Percentiles rank a stretch among this genome's conserved stretches.
Conservation (phyloP, 768 basidiomycete species). For the Crucibulum laeve region DNA sequence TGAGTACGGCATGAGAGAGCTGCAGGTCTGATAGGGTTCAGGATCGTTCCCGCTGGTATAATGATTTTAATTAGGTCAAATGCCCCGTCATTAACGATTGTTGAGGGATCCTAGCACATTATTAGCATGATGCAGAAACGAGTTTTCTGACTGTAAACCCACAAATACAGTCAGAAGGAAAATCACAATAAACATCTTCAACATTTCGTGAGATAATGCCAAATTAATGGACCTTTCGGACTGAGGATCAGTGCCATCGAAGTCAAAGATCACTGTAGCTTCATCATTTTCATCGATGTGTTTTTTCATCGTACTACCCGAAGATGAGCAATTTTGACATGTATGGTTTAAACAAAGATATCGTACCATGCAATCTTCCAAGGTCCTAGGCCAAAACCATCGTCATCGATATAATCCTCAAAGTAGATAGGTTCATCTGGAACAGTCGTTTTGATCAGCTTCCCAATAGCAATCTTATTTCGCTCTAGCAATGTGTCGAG, state of each 20-base stretch:
- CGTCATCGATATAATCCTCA: slow-evolving; percentile 26
- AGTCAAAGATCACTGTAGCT: slow-evolving; percentile 20
- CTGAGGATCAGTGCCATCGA: slow-evolving; percentile 22
- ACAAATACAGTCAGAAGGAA: slow-evolving; percentile 22
- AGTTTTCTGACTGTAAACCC: too few species aligned
- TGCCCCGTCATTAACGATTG: slow-evolving; percentile 24
- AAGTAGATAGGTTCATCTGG: slow-evolving; percentile 15
- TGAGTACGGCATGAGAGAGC: slow-evolving; percentile 25
- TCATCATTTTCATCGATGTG: slow-evolving; percentile 15
- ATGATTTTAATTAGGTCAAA: slow-evolving; percentile 22
- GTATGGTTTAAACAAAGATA: background rate
- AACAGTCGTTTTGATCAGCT: slow-evolving; percentile 20
- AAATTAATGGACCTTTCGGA: slow-evolving; percentile 18
- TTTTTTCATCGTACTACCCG: slow-evolving; percentile 18
- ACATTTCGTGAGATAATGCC: slow-evolving; percentile 15
- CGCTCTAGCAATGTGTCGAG: slow-evolving; percentile 19
- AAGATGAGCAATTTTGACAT: background rate
- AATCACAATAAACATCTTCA: slow-evolving; percentile 20
- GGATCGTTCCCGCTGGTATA: slow-evolving; percentile 22
- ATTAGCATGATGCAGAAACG: too few species aligned
- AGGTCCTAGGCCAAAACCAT: slow-evolving; percentile 20
- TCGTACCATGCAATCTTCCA: slow-evolving; percentile 17
- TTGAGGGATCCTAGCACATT: slow-evolving; percentile 16
- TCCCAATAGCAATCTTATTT: slow-evolving; percentile 21
- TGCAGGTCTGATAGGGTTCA: slow-evolving; percentile 22